Base-by-base conservation (phyloP, 306 rosid genomes). In the Lupinus albus region DNA sequence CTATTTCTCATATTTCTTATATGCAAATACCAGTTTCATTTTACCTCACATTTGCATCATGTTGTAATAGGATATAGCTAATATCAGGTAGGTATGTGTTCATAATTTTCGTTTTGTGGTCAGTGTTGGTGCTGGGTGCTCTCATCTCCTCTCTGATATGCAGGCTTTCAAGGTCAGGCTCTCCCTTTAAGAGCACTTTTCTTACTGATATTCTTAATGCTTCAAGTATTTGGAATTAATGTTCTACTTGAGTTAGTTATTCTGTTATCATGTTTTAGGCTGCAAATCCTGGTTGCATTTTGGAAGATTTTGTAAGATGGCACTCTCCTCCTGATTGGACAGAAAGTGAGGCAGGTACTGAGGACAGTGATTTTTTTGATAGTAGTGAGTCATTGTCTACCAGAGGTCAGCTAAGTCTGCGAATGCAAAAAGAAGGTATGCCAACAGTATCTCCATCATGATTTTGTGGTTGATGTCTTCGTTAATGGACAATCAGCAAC, bases 251-350 rank as follows among this genome's bases (percentile, higher is more conserved):
- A 83, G 66, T 64, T 21, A 74, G 6, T 55, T 72, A 63, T 48
- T 72, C 69, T 48, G 58, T 68, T 76, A 28, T 71, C 28, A 51
- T 83, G 54, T 62, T 64, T 47, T 76, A 94, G 99, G 97, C 95
- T 72, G 99, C 99, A 58, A 94, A 94, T 86, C 99, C 99, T 55
- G 99, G 99, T 76, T 94, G 97, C 77, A 86, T 94, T 82, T 82
- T 86, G 86, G 99, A 90, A 75, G 99, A 94, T 77, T 94, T 94
- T 77, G 97, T 94, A 52, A 83, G 99, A 84, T 94, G 99, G 99
- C 85, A 90, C 82, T 94, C 99, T 70, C 99, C 99, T 73, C 99
- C 99, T 64, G 99, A 94, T 78, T 94, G 99, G 99, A 82, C 78
- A 1, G 97, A 81, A 72, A 76, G 73, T 72, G 94, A 86, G 79